Evolutionary conservation across 805 yeast genomes (phyloP), one percentile per base, ranked within the genome.

Genomic region (Monosporozyma aerobia): DNA sequence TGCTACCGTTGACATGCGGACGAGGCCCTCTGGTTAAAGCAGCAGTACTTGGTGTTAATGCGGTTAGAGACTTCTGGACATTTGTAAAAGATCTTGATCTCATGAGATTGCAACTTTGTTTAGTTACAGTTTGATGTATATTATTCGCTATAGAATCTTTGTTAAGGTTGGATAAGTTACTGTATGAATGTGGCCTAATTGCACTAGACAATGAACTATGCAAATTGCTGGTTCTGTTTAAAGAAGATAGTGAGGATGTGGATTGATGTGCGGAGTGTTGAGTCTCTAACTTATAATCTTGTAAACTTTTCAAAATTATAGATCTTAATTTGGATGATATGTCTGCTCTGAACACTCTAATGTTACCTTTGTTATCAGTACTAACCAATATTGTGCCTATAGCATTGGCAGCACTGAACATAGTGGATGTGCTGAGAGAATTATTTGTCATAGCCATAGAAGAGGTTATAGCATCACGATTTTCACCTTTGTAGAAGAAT

Each of bases 311-410:
- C 10, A 72, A 56, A 0, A 74, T 59, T 3, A 60, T 54, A 49
- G 73, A 73, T 52, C 83, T 61, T 13, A 73, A 67, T 10, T 62
- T 59, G 50, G 78, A 73, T 0, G 94, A 85, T 51, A 84, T 75
- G 65, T 90, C 97, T 53, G 87, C 84, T 62, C 97, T 74, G 64
- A 86, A 87, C 0, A 90, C 85, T 46, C 94, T 69, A 32, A 90
- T 85, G 2, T 76, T 58, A 0, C 97, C 97, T 23, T 73, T 68
- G 52, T 78, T 79, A 67, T 90, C 97, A 0, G 92, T 81, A 0
- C 94, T 83, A 2, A 90, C 82, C 14, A 89, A 78, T 45, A 89
- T 82, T 0, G 68, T 59, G 0, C 76, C 76, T 41, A 73, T 67
- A 9, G 63, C 61, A 13, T 66, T 64, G 19, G 60, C 64, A 30